Conservation (phyloP, 2,329 filamentous ascomycete species). For the Aureobasidium sp. region DNA sequence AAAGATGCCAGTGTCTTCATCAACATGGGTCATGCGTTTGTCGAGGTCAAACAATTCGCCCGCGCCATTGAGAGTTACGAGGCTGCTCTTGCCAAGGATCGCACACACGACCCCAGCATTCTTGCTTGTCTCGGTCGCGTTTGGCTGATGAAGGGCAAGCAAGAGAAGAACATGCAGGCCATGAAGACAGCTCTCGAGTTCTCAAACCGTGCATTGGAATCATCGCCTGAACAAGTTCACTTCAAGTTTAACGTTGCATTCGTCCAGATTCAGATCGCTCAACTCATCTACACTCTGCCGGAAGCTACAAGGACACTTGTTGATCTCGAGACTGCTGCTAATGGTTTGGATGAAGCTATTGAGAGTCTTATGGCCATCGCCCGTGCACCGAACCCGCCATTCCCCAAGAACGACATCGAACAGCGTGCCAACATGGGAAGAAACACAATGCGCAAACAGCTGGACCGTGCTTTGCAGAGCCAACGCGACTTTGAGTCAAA, state of each 20-base stretch:
- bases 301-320: constrained; percentile 69
- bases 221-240: constrained; percentile 75
- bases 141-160: constrained; percentile 72
- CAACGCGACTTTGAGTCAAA: constrained; percentile 89
- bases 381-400: constrained; percentile 61
- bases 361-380: constrained; percentile 54
- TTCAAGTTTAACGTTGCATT: constrained; percentile 98
- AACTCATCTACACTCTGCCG: constrained; percentile 62
- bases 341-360: constrained; percentile 80
- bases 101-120: constrained; percentile 68
- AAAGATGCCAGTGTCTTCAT: constrained; percentile 82
- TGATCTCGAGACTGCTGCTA: constrained; percentile 71
- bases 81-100: constrained; percentile 67
- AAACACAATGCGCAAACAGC: constrained; percentile 87
- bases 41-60: constrained; percentile 79
- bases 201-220: constrained; percentile 60
- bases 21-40: constrained; percentile 88
- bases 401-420: constrained; percentile 82
- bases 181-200: constrained; percentile 58
- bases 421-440: constrained; percentile 95
- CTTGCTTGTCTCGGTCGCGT: constrained; percentile 80
- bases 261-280: constrained; percentile 88
- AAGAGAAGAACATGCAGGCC: constrained; percentile 52
- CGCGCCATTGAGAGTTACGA: constrained; percentile 95
- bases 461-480: constrained; percentile 73